Conservation (phyloP, 192 early-diverging fungal species). For the Phlyctochytrium arcticum region DNA sequence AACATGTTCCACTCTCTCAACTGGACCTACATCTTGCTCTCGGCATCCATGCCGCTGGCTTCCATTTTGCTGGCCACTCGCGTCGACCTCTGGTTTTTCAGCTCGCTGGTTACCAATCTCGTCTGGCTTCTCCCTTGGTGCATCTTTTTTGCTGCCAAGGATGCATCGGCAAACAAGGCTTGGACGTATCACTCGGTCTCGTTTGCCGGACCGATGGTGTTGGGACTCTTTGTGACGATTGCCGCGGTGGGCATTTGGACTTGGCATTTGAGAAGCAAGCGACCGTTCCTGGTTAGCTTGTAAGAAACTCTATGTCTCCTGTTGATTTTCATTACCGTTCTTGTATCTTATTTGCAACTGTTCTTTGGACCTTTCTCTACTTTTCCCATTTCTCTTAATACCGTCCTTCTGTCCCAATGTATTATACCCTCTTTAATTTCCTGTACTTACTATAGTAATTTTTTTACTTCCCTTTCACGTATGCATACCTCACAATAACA, state of each 20-base stretch:
- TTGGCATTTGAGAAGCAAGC: too few species aligned
- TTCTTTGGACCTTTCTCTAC: too few species aligned
- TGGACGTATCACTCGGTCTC: constrained; percentile 24
- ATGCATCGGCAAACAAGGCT: constrained; percentile 1
- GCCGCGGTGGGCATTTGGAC: constrained; percentile 13
- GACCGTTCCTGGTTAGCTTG: too few species aligned
- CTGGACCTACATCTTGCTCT: constrained; percentile 25
- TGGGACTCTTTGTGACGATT: neutral
- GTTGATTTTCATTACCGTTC: too few species aligned
- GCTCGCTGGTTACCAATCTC: constrained; percentile 15
- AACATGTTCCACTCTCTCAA: constrained; percentile 18
- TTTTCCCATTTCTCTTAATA: too few species aligned
- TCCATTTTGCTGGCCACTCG: constrained; percentile 21
- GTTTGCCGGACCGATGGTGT: constrained; percentile 27
- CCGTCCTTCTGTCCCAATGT: too few species aligned
- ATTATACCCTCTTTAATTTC: too few species aligned
- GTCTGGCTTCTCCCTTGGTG: constrained; percentile 30
- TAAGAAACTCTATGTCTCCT: too few species aligned
- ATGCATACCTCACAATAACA: too few species aligned
- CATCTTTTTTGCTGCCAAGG: neutral
- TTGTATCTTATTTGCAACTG: too few species aligned
- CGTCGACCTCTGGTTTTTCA: constrained; percentile 21
- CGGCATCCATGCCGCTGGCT: constrained; percentile 4
- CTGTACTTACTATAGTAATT: too few species aligned
- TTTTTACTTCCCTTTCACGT: too few species aligned